Base-by-base conservation (phyloP, 371 early-diverging fungal genomes). In the Rhizopus sp. region DNA sequence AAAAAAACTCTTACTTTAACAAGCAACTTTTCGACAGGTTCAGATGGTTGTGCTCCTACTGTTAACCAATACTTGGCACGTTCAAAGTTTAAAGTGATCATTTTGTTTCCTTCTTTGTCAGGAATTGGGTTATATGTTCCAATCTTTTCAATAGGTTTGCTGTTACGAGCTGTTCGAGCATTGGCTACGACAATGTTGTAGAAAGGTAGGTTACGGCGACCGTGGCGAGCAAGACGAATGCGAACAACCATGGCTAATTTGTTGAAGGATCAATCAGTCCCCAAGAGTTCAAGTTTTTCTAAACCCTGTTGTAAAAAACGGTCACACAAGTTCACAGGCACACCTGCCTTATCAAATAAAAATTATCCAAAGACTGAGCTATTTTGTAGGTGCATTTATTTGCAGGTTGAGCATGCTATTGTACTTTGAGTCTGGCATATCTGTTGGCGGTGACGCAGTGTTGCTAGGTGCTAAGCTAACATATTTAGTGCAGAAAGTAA, bases 11-110 rank as follows among this genome's bases (percentile, higher is more conserved):
- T 68, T 63, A 95, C 97, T 84, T 93, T 95, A 59, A 91, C 88
- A 17, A 98, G 75, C 59, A 98, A 69, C 64, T 91, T 90, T 23
- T 88, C 87, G 8, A 95, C 98, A 10, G 89, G 78, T 33, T 92
- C 92, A 12, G 90, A 80, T 7, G 97, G 96, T 77, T 96, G 94
- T 10, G 97, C 99, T 32, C 98, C 98, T 10, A 90, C 93, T 10
- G 90, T 88, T 54, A 98, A 77, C 99, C 99, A 98, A 75, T 97
- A 94, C 72, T 96, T 95, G 63, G 91, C 89, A 47, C 97, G 87
- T 51, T 90, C 93, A 67, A 89, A 83, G 69, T 96, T 88, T 53
- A 97, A 77, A 34, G 88, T 86, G 59, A 97, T 75, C 57, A 90
- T 85, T 73, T 97, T 97, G 63, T 85, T 73, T 56, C 89, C 89